phyloP scores from a whole-genome alignment of 2,329 filamentous ascomycete species.

The Pestalotiopsis sp. region DNA sequence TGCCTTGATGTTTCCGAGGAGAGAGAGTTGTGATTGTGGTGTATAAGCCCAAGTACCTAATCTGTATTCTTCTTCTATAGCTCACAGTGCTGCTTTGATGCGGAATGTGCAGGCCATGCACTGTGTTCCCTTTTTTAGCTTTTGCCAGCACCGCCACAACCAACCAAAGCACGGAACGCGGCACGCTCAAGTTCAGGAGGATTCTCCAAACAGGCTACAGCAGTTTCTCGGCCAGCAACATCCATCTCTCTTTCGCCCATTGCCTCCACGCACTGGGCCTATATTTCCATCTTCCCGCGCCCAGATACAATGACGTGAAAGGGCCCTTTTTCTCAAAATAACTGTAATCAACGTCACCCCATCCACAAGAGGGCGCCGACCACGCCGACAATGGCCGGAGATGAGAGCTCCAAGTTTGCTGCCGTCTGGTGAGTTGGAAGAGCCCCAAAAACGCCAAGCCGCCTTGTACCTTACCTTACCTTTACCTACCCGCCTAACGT shows the following conservation, averaged over 20 bases:
- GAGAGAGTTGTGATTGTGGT: neutral
- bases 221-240: neutral
- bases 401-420: slow-evolving; percentile 10
- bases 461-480: neutral
- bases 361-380: neutral
- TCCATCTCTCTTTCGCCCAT: neutral
- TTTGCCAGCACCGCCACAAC: neutral
- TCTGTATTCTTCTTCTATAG: neutral
- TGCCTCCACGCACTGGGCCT: neutral
- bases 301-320: neutral
- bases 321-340: neutral
- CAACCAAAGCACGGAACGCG: neutral
- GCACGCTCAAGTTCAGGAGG: neutral
- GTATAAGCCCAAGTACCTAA: neutral
- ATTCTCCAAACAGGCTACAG: neutral
- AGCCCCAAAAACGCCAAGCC: neutral
- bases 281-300: neutral
- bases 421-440: slow-evolving; percentile 4
- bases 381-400: slow-evolving; percentile 3
- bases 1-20: neutral
- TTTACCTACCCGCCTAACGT: neutral
- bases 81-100: neutral
- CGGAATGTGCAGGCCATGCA: neutral
- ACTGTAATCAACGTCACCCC: neutral
- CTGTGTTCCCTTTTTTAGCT: neutral